phyloP scores from a whole-genome alignment of 108 stramenopile genomes.

The Nannochloropsis granulata region DNA sequence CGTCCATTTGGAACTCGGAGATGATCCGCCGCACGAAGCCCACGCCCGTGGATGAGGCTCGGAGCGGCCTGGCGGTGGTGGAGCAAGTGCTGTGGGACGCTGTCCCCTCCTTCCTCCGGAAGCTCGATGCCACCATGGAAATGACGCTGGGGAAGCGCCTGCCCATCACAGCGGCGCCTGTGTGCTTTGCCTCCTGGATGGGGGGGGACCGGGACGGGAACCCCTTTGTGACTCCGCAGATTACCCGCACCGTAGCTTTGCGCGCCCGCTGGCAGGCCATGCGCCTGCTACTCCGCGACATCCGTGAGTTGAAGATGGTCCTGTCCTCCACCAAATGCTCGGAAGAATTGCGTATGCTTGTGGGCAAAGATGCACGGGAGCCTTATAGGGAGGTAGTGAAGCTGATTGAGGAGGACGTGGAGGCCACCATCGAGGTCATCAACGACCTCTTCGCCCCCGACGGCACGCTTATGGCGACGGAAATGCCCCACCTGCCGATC shows the following conservation, averaged over 20 bases:
- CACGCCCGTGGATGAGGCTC: conserved; percentile 77
- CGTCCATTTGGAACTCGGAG: conserved; percentile 39
- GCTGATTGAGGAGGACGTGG: conserved; percentile 10
- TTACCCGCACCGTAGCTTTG: conserved; percentile 66
- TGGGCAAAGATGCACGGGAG: conserved; percentile 9
- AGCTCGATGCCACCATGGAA: conserved; percentile 66
- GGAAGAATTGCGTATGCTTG: conserved; percentile 17
- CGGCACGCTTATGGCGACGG: not conserved
- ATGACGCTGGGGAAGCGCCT: conserved; percentile 51
- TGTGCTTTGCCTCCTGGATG: conserved; percentile 88
- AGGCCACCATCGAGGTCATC: conserved; percentile 1
- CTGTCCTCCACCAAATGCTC: conserved; percentile 53
- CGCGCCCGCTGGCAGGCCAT: conserved; percentile 66
- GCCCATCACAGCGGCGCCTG: conserved; percentile 64
- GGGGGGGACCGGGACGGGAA: conserved; percentile 92
- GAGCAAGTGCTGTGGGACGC: conserved; percentile 91
- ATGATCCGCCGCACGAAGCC: conserved; percentile 66
- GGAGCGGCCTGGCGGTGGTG: conserved; percentile 73
- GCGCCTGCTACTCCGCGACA: conserved; percentile 55
- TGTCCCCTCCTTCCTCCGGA: conserved; percentile 76
- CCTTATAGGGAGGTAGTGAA: conserved; percentile 29
- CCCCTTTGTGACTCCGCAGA: conserved; percentile 80
- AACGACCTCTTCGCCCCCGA: not conserved
- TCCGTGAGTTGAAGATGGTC: conserved; percentile 46
- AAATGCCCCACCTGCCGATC: not conserved